Evolutionary conservation across 495 filamentous ascomycete genomes (phyloP), one percentile per base, ranked within the genome.

Genomic region (Bombardia bombarda): DNA sequence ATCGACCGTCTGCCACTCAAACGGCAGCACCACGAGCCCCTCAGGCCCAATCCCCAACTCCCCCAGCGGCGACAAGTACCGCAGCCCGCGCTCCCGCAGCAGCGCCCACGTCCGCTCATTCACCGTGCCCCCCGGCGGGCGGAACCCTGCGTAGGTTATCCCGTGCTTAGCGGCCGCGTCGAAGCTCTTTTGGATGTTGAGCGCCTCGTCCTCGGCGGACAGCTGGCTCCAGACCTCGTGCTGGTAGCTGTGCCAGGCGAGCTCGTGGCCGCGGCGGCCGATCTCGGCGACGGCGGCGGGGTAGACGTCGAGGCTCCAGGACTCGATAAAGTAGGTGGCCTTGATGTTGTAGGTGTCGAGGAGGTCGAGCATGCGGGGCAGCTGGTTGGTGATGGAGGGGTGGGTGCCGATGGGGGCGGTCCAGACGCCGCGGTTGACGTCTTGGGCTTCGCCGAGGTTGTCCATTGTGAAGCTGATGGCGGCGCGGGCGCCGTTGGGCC

Each of bases 391-490:
- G n/a, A 60, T 47, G 6, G 56, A 40, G 6, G 46, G 50, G 52
- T 61, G 58, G 9, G 43, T 55, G 20, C 61, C 61, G 39, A 53
- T 45, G 10, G 58, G 54, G 18, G 46, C 32, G 0, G 45, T 28
- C 59, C 61, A 65, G 26, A 45, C 21, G 43, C 42, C 42, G 8
- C 41, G 37, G 35, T 52, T 40, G 14, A 65, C 54, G 40, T 61
- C 59, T 38, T 60, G 57, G n/a, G 61, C 61, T 56, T 65, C 61
- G 40, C 61, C 61, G 10, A 65, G 50, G 43, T 65, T 65, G 57
- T 65, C 61, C 53, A 65, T 52, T 2, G 59, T 65, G 41, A 65
- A 51, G 39, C 49, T 37, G 48, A 61, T 46, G 47, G 77, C 55
- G 14, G 48, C 57, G 23, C 43, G 41, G 46, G 47, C 38, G 34